phyloP scores from a whole-genome alignment of 495 filamentous ascomycete species.

The Rostrohypoxylon terebratum region DNA sequence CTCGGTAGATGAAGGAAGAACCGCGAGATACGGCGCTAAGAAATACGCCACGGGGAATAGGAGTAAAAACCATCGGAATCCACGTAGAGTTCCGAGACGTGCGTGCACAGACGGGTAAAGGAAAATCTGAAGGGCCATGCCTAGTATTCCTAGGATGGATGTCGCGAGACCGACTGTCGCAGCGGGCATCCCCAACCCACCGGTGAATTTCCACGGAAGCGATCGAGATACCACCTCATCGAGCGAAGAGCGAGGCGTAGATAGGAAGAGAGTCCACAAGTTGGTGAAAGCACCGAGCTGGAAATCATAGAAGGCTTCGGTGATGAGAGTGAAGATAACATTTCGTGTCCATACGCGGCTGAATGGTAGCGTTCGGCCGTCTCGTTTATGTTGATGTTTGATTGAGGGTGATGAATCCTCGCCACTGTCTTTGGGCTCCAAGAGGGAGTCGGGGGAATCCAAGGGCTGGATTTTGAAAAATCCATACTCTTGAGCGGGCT shows the following conservation, averaged over 20 bases:
- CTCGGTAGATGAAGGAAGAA: slow-evolving; percentile 70
- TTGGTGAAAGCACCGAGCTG: slow-evolving; percentile 87
- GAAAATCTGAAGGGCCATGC: slow-evolving; percentile 81
- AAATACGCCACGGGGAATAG: slow-evolving; percentile 81
- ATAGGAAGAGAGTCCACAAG: slow-evolving; percentile 86
- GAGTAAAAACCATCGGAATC: slow-evolving; percentile 75
- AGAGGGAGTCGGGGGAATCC: slow-evolving; percentile 26
- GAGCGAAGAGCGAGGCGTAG: slow-evolving; percentile 74
- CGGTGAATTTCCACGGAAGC: slow-evolving; percentile 79
- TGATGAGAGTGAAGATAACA: slow-evolving; percentile 71
- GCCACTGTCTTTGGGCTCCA: slow-evolving; percentile 21
- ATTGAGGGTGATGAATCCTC: slow-evolving; percentile 12
- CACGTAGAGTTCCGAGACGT: slow-evolving; percentile 73
- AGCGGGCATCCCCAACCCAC: slow-evolving; percentile 81
- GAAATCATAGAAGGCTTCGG: slow-evolving; percentile 77
- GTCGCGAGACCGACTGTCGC: slow-evolving; percentile 80
- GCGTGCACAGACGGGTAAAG: slow-evolving; percentile 77
- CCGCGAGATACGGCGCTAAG: slow-evolving; percentile 76
- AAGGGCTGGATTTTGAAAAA: slow-evolving; percentile 43
- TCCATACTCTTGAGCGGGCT: slow-evolving; percentile 16
- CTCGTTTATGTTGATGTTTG: slow-evolving; percentile 13
- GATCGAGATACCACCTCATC: slow-evolving; percentile 40
- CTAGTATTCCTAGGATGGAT: slow-evolving; percentile 79
- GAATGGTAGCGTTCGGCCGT: slow-evolving; percentile 68
- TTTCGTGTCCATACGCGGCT: slow-evolving; percentile 83